Percentiles rank a stretch among this genome's conserved stretches.
These are phyloP conservation scores for Tubosaeta sp. DNA, from an alignment of 768 basidiomycete genomes.

Conservation along the genomic window DNA sequence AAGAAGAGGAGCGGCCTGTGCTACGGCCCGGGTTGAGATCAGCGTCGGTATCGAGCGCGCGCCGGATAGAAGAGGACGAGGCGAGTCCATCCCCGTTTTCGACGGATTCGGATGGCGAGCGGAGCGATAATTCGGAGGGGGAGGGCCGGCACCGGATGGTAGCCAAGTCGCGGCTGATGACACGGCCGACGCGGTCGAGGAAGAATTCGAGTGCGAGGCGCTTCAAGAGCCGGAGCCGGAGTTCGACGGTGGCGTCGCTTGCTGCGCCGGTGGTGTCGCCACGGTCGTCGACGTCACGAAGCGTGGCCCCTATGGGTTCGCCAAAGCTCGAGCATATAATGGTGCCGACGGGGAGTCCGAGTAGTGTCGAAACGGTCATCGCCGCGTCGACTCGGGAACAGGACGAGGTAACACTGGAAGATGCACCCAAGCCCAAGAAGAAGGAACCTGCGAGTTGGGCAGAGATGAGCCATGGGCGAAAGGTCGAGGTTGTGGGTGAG, in stretches of 20 bases:
- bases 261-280: conserved; percentile 36
- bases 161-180: conserved; percentile 23
- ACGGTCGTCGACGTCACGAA: conserved; percentile 10
- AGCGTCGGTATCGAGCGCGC: conserved; percentile 1
- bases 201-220: conserved; percentile 25
- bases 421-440: conserved; percentile 26
- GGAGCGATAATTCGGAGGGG: conserved; percentile 29
- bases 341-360: conserved; percentile 49
- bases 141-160: background rate
- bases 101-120: conserved; percentile 55
- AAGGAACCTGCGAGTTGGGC: conserved; percentile 25
- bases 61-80: conserved; percentile 42
- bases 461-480: conserved; percentile 22
- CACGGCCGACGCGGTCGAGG: conserved; percentile 29
- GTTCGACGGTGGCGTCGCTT: conserved; percentile 63
- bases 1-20: conserved; percentile 30
- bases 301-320: conserved; percentile 7
- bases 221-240: conserved; percentile 48
- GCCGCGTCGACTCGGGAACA: conserved; percentile 46
- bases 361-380: conserved; percentile 70
- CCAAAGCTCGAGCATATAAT: conserved; percentile 10
- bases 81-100: conserved; percentile 58
- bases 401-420: conserved; percentile 23
- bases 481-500: conserved; percentile 36
- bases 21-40: background rate